These are phyloP conservation scores for Choanephora cucurbitarum DNA, from an alignment of 371 early-diverging fungal genomes.

Conservation along the genomic window DNA sequence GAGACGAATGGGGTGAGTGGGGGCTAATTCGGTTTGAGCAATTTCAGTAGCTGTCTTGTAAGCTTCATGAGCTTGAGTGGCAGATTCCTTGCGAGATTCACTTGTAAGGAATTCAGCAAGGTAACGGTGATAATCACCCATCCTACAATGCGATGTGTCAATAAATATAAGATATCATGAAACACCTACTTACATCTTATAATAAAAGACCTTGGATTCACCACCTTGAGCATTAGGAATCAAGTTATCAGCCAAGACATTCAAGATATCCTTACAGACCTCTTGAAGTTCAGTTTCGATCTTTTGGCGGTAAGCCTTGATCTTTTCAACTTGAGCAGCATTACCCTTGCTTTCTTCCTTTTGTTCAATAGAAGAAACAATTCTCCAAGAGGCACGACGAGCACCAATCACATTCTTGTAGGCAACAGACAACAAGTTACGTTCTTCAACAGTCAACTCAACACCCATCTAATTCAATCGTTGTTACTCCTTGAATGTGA, in stretches of 20 bases:
- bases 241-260: conserved; percentile 88
- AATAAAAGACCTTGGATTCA: conserved; percentile 98
- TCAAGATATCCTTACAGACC: conserved; percentile 95
- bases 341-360: conserved; percentile 96
- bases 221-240: conserved; percentile 84
- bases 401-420: conserved; percentile 99
- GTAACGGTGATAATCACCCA: conserved; percentile 92
- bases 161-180: conserved; percentile 1
- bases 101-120: conserved; percentile 96
- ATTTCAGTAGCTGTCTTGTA: conserved; percentile 97
- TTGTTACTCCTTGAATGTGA: conserved; percentile 2
- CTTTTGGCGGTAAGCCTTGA: conserved; percentile 87
- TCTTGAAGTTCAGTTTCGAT: conserved; percentile 94
- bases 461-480: conserved; percentile 39
- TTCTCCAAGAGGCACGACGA: conserved; percentile 99
- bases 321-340: conserved; percentile 80
- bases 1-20: conserved; percentile 99
- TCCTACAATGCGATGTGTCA: conserved; percentile 3
- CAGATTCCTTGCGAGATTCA: conserved; percentile 87
- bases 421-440: conserved; percentile 98
- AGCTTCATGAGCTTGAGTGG: conserved; percentile 88
- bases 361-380: conserved; percentile 97
- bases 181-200: conserved; percentile 97
- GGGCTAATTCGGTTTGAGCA: conserved; percentile 93
- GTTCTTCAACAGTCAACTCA: conserved; percentile 95